A percentile compares a stretch with the other conserved stretches of the same genome.
phyloP scores from a whole-genome alignment of 305 asterid genomes.

The Ruellia speciosa region DNA sequence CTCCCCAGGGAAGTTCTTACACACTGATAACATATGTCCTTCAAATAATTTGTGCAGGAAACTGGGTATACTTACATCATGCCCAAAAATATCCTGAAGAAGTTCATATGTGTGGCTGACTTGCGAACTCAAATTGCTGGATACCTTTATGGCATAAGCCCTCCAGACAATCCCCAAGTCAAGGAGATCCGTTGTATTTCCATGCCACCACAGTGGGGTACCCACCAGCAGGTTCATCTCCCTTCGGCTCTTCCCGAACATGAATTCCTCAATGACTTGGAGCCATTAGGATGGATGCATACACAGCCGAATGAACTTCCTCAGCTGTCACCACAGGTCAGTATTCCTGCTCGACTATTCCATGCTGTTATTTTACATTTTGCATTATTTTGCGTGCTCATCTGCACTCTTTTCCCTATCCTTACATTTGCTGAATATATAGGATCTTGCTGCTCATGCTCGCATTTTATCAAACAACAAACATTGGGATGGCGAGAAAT shows the following conservation, averaged over 20 bases:
- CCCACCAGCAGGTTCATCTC: conserved; percentile 91
- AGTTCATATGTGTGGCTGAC: conserved; percentile 95
- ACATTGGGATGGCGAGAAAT: conserved; percentile 98
- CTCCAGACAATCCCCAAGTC: conserved; percentile 99
- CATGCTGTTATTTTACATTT: background rate
- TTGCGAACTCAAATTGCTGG: conserved; percentile 93
- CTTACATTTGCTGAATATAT: conserved; percentile 8
- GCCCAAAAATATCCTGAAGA: conserved; percentile 96
- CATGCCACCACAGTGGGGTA: conserved; percentile 99
- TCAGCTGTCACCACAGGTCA: conserved; percentile 93
- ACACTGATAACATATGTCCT: conserved; percentile 1
- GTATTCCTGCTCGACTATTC: background rate
- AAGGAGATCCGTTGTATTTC: conserved; percentile 97
- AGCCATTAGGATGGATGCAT: conserved; percentile 99
- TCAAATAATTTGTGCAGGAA: conserved; percentile 54
- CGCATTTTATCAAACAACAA: conserved; percentile 71
- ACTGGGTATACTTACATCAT: conserved; percentile 95
- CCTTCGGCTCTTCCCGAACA: conserved; percentile 94
- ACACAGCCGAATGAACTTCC: conserved; percentile 99
- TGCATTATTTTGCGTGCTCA: background rate
- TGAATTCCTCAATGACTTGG: conserved; percentile 83
- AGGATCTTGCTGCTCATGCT: conserved; percentile 86
- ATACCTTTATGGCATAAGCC: conserved; percentile 87
- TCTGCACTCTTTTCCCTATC: background rate
- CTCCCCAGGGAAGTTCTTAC: too few relatives aligned